Conservation (phyloP, 2,329 filamentous ascomycete species). For the Aspergillus neotritici region DNA sequence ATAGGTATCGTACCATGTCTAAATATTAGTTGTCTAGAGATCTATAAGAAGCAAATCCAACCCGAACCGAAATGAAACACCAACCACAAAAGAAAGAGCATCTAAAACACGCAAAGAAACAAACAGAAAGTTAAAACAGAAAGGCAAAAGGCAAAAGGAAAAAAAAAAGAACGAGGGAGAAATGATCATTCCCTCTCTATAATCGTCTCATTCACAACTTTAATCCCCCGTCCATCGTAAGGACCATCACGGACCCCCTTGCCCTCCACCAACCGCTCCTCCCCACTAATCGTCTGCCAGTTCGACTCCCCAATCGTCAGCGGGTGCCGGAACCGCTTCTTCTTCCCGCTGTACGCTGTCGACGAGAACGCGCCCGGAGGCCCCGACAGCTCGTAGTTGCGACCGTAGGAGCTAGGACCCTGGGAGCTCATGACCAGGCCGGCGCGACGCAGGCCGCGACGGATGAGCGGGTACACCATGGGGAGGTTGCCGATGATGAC, state of each 20-base stretch:
- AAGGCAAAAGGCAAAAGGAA: neutral
- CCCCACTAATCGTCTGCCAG: conserved; percentile 28
- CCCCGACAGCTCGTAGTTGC: conserved; percentile 21
- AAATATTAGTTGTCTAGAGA: no score
- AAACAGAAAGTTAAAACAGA: neutral
- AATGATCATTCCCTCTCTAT: conserved; percentile 19
- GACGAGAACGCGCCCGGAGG: conserved; percentile 3
- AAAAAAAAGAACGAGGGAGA: neutral
- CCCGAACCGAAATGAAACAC: no score
- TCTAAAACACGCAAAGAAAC: neutral
- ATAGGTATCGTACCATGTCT: no score
- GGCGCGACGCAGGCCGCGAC: conserved; percentile 21
- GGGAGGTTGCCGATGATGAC: conserved; percentile 41
- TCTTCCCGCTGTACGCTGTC: conserved; percentile 9
- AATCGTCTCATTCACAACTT: conserved; percentile 29
- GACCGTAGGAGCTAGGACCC: conserved; percentile 9
- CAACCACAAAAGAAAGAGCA: neutral
- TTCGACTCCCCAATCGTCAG: conserved; percentile 28
- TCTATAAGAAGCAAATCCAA: no score
- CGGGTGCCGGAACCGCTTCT: conserved; percentile 26
- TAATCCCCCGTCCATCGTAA: conserved; percentile 22
- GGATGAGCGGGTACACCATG: conserved; percentile 38
- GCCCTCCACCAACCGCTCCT: conserved; percentile 22
- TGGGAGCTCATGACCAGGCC: conserved; percentile 22
- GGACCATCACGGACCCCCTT: conserved; percentile 19